Evolutionary conservation across 1,139 yeast species (phyloP), one percentile per base, ranked within the genome.

Genomic region (Tardiomyces blankii): DNA sequence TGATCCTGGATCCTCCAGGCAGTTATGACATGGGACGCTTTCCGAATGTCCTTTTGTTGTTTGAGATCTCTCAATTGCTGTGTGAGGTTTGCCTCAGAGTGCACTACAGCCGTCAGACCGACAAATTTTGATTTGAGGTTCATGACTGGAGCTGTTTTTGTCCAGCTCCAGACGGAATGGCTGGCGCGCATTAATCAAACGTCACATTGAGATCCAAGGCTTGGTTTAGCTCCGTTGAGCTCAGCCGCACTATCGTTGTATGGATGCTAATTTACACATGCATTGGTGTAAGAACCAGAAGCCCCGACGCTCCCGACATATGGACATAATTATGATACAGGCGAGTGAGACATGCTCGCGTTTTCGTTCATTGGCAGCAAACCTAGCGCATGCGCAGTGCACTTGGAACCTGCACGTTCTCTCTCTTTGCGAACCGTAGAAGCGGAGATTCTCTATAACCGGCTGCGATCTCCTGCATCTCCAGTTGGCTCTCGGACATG

Each of bases 1-100:
- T 52, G 49, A 12, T 18, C 44, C 5, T 14, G 14, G 55, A 88
- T 80, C 52, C 96, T 67, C 82, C 88, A 85, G 0, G 94, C 88
- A 27, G 79, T 75, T 75, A 88, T 87, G 50, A 81, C 78, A 64
- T 88, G 96, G 1, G 75, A 61, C 0, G 95, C 80, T 52, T 74
- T 73, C 16, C 77, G 62, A 23, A 87, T 70, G 59, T 77, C 81
- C 41, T 76, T 71, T 54, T 84, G 89, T 18, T 73, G 65, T 46
- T 74, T 71, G 8, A 60, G 64, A 11, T 64, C 54, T 3, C 70
- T 70, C 2, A 89, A 58, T 38, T 67, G 69, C 9, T 62, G 60
- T 46, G 68, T 62, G 0, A 91, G 93, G 46, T 86, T 86, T 16
- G 75, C 76, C 8, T 80, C 78, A 0, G 81, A 71, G 9, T 66